Evolutionary conservation across 2,329 filamentous ascomycete species (phyloP).

Genomic region (Fusarium praegraminearum): DNA sequence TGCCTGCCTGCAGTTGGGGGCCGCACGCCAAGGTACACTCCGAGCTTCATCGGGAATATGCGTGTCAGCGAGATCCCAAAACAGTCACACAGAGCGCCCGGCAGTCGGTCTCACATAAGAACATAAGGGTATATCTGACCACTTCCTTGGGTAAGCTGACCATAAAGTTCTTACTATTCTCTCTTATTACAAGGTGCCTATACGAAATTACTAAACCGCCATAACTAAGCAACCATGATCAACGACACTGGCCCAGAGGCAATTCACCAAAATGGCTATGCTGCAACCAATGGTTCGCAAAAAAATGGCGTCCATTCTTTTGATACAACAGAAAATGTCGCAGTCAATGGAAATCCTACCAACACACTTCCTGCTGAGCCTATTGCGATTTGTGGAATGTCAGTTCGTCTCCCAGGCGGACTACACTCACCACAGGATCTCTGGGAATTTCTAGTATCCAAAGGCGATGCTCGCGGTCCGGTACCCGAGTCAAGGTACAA

Average conservation of each 20-base stretch:
- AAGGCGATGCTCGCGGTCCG: neutral
- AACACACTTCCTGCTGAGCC: neutral
- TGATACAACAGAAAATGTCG: neutral
- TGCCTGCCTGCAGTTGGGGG: neutral
- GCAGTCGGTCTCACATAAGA: neutral
- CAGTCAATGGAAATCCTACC: neutral
- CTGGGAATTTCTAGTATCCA: conserved; percentile 2
- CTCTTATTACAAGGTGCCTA: neutral
- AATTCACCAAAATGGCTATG: neutral
- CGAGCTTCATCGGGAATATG: no score
- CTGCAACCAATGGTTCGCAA: neutral
- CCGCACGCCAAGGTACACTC: no score
- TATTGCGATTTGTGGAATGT: conserved; percentile 12
- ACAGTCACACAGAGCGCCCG: neutral
- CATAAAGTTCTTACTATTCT: no score
- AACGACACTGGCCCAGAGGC: neutral
- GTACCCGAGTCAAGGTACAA: conserved; percentile 3
- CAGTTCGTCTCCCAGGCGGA: neutral
- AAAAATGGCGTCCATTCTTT: neutral
- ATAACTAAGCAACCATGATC: neutral
- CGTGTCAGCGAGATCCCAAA: neutral
- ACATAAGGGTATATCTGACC: neutral
- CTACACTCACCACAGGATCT: neutral
- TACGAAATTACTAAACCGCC: neutral
- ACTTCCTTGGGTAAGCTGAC: neutral